A percentile compares a stretch with the other conserved stretches of the same genome.
These are phyloP conservation scores for Neonectria faginata DNA, from an alignment of 2,329 filamentous ascomycete species.

Conservation along the genomic window DNA sequence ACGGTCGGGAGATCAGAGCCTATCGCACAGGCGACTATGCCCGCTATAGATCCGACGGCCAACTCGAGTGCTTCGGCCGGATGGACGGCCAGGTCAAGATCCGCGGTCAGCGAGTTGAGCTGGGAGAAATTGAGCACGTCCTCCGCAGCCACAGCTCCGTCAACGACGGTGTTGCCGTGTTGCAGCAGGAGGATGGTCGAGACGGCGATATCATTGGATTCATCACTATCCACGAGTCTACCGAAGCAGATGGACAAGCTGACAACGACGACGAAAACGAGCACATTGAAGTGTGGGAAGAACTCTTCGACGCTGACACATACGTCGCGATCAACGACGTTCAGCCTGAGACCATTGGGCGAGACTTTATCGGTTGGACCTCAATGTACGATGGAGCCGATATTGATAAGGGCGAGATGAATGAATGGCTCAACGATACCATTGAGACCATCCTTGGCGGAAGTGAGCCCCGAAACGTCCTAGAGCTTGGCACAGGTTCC, in stretches of 20 bases:
- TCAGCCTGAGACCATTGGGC: slow-evolving; percentile 30
- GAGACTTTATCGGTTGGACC: slow-evolving; percentile 49
- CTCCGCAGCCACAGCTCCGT: slow-evolving; percentile 7
- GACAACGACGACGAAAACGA: slow-evolving; percentile 3
- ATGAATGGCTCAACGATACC: slow-evolving; percentile 50
- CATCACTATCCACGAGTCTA: neutral
- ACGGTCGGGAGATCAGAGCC: neutral
- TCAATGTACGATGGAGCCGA: slow-evolving; percentile 48
- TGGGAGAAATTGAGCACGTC: slow-evolving; percentile 37
- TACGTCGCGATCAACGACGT: slow-evolving; percentile 33
- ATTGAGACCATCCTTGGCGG: slow-evolving; percentile 37
- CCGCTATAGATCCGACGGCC: slow-evolving; percentile 30
- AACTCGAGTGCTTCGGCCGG: slow-evolving; percentile 29
- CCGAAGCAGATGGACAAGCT: neutral
- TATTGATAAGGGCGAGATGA: slow-evolving; percentile 47
- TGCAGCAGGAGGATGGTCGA: neutral
- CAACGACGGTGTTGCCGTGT: neutral
- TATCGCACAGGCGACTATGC: slow-evolving; percentile 38
- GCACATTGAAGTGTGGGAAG: neutral
- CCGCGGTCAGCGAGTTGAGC: slow-evolving; percentile 38
- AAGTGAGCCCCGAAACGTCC: slow-evolving; percentile 28
- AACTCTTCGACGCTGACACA: slow-evolving; percentile 29
- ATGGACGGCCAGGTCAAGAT: slow-evolving; percentile 31
- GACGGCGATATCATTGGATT: slow-evolving; percentile 3
- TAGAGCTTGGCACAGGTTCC: slow-evolving; percentile 48